phyloP scores from a whole-genome alignment of 2,329 filamentous ascomycete genomes.

The Fusarium cyanostomum region DNA sequence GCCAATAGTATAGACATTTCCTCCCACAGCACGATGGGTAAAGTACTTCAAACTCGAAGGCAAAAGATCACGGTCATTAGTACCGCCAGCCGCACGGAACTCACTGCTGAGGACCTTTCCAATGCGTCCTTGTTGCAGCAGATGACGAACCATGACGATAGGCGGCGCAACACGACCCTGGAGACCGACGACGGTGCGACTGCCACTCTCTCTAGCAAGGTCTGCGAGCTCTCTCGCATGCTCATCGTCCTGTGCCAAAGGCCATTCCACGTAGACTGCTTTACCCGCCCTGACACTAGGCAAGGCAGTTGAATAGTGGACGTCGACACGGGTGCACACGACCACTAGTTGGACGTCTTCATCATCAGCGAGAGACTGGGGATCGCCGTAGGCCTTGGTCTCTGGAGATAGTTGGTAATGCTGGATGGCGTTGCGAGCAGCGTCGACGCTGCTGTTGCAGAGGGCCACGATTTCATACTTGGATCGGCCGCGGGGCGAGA shows the following conservation, averaged over 20 bases:
- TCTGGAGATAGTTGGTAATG: slow-evolving; percentile 52
- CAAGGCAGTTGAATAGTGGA: slow-evolving; percentile 56
- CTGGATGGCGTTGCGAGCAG: slow-evolving; percentile 55
- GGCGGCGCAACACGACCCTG: slow-evolving; percentile 60
- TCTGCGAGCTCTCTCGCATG: slow-evolving; percentile 54
- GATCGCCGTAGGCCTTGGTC: slow-evolving; percentile 61
- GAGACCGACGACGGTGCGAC: slow-evolving; percentile 57
- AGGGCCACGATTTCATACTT: slow-evolving; percentile 62
- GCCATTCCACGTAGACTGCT: slow-evolving; percentile 66
- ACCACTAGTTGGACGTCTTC: slow-evolving; percentile 64
- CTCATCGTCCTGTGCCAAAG: slow-evolving; percentile 56
- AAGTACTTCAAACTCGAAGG: slow-evolving; percentile 57
- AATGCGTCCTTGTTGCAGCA: slow-evolving; percentile 57
- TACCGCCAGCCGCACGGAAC: slow-evolving; percentile 51
- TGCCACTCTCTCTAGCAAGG: slow-evolving; percentile 46
- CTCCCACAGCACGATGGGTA: slow-evolving; percentile 56
- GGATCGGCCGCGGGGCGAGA: slow-evolving; percentile 53
- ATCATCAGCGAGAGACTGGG: slow-evolving; percentile 59
- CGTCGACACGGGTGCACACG: slow-evolving; percentile 62
- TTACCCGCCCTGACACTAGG: slow-evolving; percentile 63
- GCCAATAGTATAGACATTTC: slow-evolving; percentile 55
- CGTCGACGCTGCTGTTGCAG: slow-evolving; percentile 58
- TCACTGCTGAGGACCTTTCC: slow-evolving; percentile 64
- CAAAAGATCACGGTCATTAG: slow-evolving; percentile 46
- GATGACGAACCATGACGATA: slow-evolving; percentile 53